phyloP scores from a whole-genome alignment of 1,284 basidiomycete genomes.

The Pseudozyma tsukubaensis region DNA sequence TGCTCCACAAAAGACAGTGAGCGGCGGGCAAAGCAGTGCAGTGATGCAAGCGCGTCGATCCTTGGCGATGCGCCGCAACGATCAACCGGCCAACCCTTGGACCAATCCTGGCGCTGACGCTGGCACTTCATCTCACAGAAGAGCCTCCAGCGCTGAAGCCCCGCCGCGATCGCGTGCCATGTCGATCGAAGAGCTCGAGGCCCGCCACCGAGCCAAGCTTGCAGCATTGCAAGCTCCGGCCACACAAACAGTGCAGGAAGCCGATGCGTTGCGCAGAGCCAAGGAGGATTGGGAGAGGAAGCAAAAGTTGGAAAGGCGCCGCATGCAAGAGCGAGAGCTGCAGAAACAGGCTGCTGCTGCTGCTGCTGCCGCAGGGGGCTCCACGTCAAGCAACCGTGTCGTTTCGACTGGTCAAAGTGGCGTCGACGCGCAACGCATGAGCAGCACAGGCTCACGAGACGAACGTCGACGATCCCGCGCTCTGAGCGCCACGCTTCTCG shows the following conservation, averaged over 20 bases:
- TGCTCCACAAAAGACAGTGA: conserved; percentile 17
- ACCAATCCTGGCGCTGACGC: conserved; percentile 34
- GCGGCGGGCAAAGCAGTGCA: conserved; percentile 25
- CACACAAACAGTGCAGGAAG: conserved; percentile 45
- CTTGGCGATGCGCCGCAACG: conserved; percentile 31
- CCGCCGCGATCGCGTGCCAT: conserved; percentile 24
- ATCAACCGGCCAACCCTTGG: conserved; percentile 35
- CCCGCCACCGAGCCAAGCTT: conserved; percentile 47
- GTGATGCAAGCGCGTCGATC: conserved; percentile 43
- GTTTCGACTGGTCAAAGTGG: conserved; percentile 23
- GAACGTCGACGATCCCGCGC: conserved; percentile 40
- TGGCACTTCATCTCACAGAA: conserved; percentile 6
- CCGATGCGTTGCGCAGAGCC: conserved; percentile 37
- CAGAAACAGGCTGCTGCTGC: conserved; percentile 35
- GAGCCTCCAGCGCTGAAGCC: conserved; percentile 17
- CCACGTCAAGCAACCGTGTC: conserved; percentile 19
- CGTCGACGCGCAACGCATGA: conserved; percentile 10
- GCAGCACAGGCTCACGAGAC: conserved; percentile 11
- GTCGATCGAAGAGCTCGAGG: conserved; percentile 52
- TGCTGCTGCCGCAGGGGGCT: conserved; percentile 10
- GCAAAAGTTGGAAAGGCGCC: conserved; percentile 34
- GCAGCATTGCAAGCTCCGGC: conserved; percentile 50
- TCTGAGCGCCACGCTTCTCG: conserved; percentile 39
- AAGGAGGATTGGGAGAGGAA: conserved; percentile 53
- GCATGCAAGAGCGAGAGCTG: conserved; percentile 43